These are phyloP conservation scores for Torrubiella hemipterigena DNA, from an alignment of 2,329 filamentous ascomycete species.

Conservation along the genomic window DNA sequence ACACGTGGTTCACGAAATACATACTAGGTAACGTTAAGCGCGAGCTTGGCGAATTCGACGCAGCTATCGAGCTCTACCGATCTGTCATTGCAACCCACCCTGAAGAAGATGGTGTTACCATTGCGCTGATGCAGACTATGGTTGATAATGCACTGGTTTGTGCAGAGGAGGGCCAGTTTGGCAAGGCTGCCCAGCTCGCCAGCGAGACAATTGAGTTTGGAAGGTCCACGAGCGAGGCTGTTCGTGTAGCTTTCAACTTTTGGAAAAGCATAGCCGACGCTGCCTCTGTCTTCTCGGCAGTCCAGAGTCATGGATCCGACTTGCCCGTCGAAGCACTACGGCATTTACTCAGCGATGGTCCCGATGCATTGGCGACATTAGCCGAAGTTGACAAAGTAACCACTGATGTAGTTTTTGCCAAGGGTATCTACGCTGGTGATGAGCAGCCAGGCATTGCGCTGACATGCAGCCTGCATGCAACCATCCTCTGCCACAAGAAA, in stretches of 20 bases:
- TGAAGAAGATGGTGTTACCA: constrained; percentile 72
- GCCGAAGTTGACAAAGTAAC: constrained; percentile 56
- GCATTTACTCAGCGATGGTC: constrained; percentile 42
- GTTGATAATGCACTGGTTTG: constrained; percentile 70
- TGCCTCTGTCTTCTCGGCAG: constrained; percentile 69
- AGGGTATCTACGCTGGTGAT: constrained; percentile 32
- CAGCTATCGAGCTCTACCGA: constrained; percentile 66
- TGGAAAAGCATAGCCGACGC: constrained; percentile 92
- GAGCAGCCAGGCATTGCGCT: constrained; percentile 38
- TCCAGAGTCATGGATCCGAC: constrained; percentile 53
- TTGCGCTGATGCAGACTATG: constrained; percentile 79
- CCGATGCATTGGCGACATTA: constrained; percentile 48
- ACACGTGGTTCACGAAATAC: constrained; percentile 92
- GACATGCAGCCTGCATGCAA: constrained; percentile 51
- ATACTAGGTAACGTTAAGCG: constrained; percentile 93
- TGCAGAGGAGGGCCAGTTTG: constrained; percentile 75
- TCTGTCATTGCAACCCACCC: constrained; percentile 57
- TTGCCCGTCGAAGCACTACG: constrained; percentile 50
- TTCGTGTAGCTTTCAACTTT: constrained; percentile 72
- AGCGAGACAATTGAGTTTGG: constrained; percentile 58
- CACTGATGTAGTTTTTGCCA: constrained; percentile 29
- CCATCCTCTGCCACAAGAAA: constrained; percentile 78
- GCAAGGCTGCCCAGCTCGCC: constrained; percentile 65
- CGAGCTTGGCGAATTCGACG: constrained; percentile 81
- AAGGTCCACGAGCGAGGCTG: constrained; percentile 43